These are phyloP conservation scores for Gonapodya prolifera DNA, from an alignment of 192 early-diverging fungal genomes.

Conservation along the genomic window DNA sequence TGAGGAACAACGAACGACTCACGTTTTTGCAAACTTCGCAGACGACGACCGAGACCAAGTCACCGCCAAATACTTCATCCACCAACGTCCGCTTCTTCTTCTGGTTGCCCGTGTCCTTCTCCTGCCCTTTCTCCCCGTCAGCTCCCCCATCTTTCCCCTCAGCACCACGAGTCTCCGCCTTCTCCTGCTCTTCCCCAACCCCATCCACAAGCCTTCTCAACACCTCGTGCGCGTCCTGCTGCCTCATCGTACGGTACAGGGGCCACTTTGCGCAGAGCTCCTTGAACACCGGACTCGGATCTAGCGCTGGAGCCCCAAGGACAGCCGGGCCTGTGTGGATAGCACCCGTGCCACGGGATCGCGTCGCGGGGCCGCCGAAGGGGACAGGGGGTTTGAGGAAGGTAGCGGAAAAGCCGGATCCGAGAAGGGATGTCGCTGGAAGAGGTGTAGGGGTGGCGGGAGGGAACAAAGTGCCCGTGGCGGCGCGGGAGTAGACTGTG, in stretches of 20 bases:
- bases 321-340: background rate
- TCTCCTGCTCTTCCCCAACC: background rate
- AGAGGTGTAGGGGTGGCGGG: background rate
- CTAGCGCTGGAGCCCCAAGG: background rate
- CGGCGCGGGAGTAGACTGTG: background rate
- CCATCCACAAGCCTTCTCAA: background rate
- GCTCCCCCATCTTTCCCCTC: too few relatives aligned
- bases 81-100: slow-evolving; percentile 30
- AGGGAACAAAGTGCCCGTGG: background rate
- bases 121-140: background rate
- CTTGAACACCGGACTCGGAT: background rate
- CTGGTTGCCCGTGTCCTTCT: slow-evolving; percentile 1
- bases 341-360: background rate
- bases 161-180: background rate
- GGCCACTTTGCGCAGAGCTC: background rate
- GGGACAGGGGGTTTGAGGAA: background rate
- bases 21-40: slow-evolving; percentile 47
- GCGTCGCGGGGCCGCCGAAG: background rate
- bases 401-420: background rate
- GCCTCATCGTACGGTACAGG: background rate
- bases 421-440: background rate
- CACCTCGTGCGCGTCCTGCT: slow-evolving; percentile 8
- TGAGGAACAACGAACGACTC: background rate
- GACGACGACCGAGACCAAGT: slow-evolving; percentile 48
- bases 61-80: slow-evolving; percentile 54